These are phyloP conservation scores for Mycena indigotica DNA, from an alignment of 768 basidiomycete species.

Conservation along the genomic window DNA sequence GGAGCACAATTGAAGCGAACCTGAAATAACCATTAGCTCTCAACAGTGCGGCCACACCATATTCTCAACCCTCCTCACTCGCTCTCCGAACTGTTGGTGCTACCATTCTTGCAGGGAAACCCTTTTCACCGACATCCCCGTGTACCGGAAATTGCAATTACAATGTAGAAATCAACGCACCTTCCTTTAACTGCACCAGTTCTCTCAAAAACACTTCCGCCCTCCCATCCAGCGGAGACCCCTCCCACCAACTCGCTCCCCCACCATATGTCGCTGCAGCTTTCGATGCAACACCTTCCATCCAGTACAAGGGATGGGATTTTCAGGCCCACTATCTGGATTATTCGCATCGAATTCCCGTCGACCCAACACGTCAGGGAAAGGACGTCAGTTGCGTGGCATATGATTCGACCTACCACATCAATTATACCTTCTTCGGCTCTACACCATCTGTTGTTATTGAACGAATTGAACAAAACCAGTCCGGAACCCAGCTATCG, in stretches of 20 bases:
- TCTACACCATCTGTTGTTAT: background rate
- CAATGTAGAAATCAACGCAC: background rate
- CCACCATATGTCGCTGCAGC: no score
- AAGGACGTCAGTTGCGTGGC: slow-evolving; percentile 8
- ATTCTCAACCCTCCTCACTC: no score
- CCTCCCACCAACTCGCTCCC: no score
- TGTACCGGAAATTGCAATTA: slow-evolving; percentile 19
- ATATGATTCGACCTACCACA: slow-evolving; percentile 12
- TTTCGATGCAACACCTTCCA: no score
- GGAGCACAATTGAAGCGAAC: no score
- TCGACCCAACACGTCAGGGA: no score
- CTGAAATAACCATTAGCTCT: no score
- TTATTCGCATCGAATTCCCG: no score
- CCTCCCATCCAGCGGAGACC: background rate
- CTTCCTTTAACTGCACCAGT: slow-evolving; percentile 5
- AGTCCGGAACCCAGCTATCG: slow-evolving; percentile 2
- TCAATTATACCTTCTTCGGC: slow-evolving; percentile 6
- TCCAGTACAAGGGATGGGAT: no score
- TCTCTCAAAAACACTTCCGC: background rate
- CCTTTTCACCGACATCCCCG: slow-evolving; percentile 2
- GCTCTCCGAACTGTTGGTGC: slow-evolving; percentile 3
- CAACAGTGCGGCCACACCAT: no score
- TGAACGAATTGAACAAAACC: background rate
- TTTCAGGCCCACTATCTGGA: no score
- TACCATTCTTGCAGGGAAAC: slow-evolving; percentile 3